These are phyloP conservation scores for Cercospora sp. DNA, from an alignment of 2,329 filamentous ascomycete genomes.

Conservation along the genomic window DNA sequence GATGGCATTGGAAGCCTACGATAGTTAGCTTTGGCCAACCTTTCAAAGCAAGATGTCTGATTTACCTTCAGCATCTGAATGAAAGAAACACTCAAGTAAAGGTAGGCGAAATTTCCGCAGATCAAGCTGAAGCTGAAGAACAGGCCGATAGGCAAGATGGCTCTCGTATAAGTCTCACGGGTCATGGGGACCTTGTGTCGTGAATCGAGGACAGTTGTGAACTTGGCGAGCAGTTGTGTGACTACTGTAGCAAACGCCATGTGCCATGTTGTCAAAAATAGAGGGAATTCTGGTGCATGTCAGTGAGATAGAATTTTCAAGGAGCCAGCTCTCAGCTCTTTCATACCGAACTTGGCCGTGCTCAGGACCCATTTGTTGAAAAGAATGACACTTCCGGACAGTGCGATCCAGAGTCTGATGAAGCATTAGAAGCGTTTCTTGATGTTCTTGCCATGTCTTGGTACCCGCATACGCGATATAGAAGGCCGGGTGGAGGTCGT, in stretches of 20 bases:
- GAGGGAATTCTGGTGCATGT: conserved; percentile 50
- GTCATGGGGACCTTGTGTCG: conserved; percentile 98
- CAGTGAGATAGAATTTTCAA: neutral
- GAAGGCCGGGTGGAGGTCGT: conserved; percentile 73
- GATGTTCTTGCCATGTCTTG: conserved; percentile 39
- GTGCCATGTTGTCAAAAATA: conserved; percentile 95
- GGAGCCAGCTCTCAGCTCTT: neutral
- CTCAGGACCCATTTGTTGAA: conserved; percentile 99
- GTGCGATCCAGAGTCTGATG: conserved; percentile 68
- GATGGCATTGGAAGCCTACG: conserved; percentile 78
- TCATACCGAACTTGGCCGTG: conserved; percentile 66
- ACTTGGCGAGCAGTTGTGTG: conserved; percentile 89
- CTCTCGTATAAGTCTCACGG: conserved; percentile 83
- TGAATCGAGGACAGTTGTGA: conserved; percentile 86
- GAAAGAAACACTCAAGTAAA: conserved; percentile 93
- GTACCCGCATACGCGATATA: conserved; percentile 66
- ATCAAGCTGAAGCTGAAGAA: conserved; percentile 97
- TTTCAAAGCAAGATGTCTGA: no score
- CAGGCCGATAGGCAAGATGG: conserved; percentile 90
- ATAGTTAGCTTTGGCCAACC: neutral
- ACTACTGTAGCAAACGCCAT: conserved; percentile 88
- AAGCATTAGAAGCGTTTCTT: conserved; percentile 10
- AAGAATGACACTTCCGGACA: conserved; percentile 92
- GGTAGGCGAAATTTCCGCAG: conserved; percentile 92
- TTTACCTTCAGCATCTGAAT: conserved; percentile 93